A percentile compares a stretch with the other conserved stretches of the same genome.
These are phyloP conservation scores for Fusarium multiceps DNA, from an alignment of 2,329 filamentous ascomycete genomes.

Conservation along the genomic window DNA sequence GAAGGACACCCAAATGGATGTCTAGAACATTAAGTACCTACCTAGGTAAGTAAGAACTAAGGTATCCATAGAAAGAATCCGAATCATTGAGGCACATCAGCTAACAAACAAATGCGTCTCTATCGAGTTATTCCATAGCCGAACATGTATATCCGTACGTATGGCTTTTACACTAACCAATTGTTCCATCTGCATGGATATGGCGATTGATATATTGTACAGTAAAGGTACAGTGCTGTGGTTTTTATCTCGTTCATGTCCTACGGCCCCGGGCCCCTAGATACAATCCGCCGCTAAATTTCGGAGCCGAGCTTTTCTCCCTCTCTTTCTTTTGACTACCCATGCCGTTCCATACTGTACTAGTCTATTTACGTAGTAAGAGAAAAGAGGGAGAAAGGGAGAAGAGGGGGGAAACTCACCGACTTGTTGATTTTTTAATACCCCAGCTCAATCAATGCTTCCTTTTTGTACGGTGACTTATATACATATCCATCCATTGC, in stretches of 20 bases:
- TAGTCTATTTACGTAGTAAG: not conserved
- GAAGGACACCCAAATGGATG: not conserved
- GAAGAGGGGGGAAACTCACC: conserved; percentile 15
- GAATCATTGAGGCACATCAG: not conserved
- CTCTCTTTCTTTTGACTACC: not conserved
- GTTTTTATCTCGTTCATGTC: not conserved
- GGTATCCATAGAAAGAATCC: not conserved
- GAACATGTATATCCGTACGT: not conserved
- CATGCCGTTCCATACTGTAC: not conserved
- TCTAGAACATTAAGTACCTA: not conserved
- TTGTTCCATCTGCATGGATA: not conserved
- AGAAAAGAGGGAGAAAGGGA: not conserved
- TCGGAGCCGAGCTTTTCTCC: conserved; percentile 11
- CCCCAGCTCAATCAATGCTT: not conserved
- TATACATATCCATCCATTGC: not conserved
- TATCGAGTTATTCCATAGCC: not conserved
- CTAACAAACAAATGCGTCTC: not conserved
- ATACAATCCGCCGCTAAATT: not conserved
- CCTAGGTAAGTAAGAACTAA: not conserved
- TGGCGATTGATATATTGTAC: not conserved
- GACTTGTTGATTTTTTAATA: conserved; percentile 16
- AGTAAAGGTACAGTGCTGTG: not conserved
- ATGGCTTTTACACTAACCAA: not conserved
- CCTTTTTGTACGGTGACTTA: not conserved
- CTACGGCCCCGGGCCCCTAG: not conserved